phyloP scores from a whole-genome alignment of 371 early-diverging fungal genomes.

The Mortierella sp. region DNA sequence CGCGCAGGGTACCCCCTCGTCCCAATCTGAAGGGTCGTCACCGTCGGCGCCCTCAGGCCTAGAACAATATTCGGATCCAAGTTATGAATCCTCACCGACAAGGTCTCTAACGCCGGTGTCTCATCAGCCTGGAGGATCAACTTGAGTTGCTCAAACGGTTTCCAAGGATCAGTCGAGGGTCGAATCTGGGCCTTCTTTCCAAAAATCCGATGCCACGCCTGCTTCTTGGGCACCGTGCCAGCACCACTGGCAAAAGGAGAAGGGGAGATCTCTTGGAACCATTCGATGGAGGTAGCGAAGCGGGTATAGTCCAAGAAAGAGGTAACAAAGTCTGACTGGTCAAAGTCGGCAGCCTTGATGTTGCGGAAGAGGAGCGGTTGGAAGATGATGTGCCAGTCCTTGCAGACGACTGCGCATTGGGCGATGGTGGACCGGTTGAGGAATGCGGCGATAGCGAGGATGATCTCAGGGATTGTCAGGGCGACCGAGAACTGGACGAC shows the following conservation, averaged over 20 bases:
- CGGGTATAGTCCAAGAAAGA: slow-evolving; percentile 33
- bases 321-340: slow-evolving; percentile 26
- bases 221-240: slow-evolving; percentile 15
- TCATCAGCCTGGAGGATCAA: slow-evolving; percentile 20
- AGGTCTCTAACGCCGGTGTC: slow-evolving; percentile 23
- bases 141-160: slow-evolving; percentile 38
- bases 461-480: slow-evolving; percentile 41
- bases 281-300: slow-evolving; percentile 39
- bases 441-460: slow-evolving; percentile 34
- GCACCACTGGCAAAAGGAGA: background rate
- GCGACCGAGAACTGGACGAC: slow-evolving; percentile 7
- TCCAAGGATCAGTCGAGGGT: background rate
- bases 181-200: slow-evolving; percentile 11
- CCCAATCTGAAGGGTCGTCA: slow-evolving; percentile 36
- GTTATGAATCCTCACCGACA: slow-evolving; percentile 40
- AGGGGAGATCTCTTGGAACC: slow-evolving; percentile 34
- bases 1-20: slow-evolving; percentile 40
- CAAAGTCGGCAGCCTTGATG: slow-evolving; percentile 31
- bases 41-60: slow-evolving; percentile 20
- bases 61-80: slow-evolving; percentile 43
- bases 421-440: slow-evolving; percentile 29
- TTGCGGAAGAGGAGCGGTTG: slow-evolving; percentile 46
- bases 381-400: slow-evolving; percentile 37
- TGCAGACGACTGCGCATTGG: slow-evolving; percentile 38
- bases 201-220: slow-evolving; percentile 29